Evolutionary conservation across 2,329 filamentous ascomycete species (phyloP), one percentile per base, ranked within the genome.

Genomic region (Colletotrichum cuscutae): DNA sequence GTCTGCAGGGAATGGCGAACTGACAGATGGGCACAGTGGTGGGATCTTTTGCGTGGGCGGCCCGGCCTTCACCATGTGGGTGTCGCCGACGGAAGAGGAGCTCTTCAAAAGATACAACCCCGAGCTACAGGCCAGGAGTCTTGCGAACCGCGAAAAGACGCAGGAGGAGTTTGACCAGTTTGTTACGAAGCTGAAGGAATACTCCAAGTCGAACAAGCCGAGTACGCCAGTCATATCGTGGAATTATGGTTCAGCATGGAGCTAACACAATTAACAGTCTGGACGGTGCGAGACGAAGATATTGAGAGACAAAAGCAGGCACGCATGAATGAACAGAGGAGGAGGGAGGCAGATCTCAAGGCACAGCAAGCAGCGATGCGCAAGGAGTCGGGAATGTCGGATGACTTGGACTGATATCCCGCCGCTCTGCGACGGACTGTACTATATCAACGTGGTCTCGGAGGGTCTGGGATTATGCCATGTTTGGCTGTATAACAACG

Each of bases 31-130:
- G 49, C 61, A 28, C 67, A 98, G 95, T 72, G 94, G 94, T 77
- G 87, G 86, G 54, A 83, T 87, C 59, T 87, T 97, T 77, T 92
- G 91, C 79, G 88, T 98, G 72, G 97, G 97, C 65, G 97, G 97
- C 4, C 97, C 97, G 28, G 92, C 93, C 19, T 85, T 98, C 65
- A 93, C 96, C 56, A 90, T 92, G 84, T 97, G 91, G 82, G 85
- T 97, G 59, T 89, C 89, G 58, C 97, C 97, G 2, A 93, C 93
- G 13, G 95, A 98, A 77, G 97, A 98, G 83, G 95, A 98, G 84
- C 89, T 99, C 54, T 95, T 97, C 87, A 88, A 94, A 85, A 91
- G 89, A 83, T 98, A 98, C 86, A 98, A 96, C 82, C 96, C 96
- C 0, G 97, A 98, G 42, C 89, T 99, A n/a, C 94, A 97, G 80